Conservation (phyloP, 345 rosid genomes). For the Acer yangbiense region DNA sequence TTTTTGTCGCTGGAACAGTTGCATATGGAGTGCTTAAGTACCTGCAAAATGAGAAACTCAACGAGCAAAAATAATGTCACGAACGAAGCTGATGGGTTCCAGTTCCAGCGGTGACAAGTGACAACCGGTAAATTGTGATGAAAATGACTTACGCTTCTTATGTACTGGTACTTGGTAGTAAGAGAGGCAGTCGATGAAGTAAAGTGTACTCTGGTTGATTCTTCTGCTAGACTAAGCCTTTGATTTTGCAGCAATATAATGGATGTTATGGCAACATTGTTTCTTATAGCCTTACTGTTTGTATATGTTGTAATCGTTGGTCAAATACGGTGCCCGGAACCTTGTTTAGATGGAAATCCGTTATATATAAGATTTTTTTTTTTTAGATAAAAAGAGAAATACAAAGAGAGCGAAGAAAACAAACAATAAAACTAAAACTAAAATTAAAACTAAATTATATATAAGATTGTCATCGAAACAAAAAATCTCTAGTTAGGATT, state of each 20-base stretch:
- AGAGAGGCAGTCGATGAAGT: slow-evolving; percentile 4
- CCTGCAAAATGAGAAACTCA: slow-evolving; percentile 73
- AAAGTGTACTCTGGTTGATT: neutral
- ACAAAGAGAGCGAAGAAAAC: too few relatives aligned
- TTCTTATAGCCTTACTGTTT: neutral
- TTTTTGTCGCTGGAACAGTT: slow-evolving; percentile 81
- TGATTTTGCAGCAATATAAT: slow-evolving; percentile 1
- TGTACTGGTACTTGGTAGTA: neutral
- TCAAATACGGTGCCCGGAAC: neutral
- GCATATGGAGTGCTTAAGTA: slow-evolving; percentile 77
- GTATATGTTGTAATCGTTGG: neutral
- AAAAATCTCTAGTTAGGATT: too few relatives aligned
- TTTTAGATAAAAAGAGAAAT: too few relatives aligned
- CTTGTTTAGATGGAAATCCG: neutral
- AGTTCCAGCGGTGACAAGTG: slow-evolving; percentile 13
- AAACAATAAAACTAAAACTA: too few relatives aligned
- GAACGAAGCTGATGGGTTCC: slow-evolving; percentile 1
- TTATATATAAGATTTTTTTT: neutral
- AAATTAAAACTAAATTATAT: too few relatives aligned
- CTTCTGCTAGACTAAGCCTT: slow-evolving; percentile 3
- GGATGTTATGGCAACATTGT: neutral
- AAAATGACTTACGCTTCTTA: neutral
- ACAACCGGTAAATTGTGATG: neutral
- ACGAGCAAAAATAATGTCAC: slow-evolving; percentile 48
- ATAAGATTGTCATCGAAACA: too few relatives aligned